Evolutionary conservation across 768 basidiomycete species (phyloP), one percentile per base, ranked within the genome.

Genomic region (Jaapia argillacea): DNA sequence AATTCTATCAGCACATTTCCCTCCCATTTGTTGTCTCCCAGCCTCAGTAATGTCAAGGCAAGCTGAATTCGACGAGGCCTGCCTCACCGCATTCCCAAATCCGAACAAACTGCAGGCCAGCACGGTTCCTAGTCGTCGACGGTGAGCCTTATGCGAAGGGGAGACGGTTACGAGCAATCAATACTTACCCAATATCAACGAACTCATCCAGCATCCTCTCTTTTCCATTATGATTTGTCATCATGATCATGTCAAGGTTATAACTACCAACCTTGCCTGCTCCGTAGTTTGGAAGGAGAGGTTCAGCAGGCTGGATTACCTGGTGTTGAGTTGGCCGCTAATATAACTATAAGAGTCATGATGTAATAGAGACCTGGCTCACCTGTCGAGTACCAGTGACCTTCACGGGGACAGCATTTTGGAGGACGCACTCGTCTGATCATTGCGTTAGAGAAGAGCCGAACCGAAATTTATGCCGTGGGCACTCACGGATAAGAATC

Each of bases 231-330:
- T 66, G 51, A 10, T 60, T 21, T 13, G 54, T 36, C 64, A 71
- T 65, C 72, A 75, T 71, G 41, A 61, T 64, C 33, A 74, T 40
- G 44, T 75, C 74, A 39, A 65, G 64, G 24, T 67, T 54, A 46
- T 74, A 73, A 23, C 57, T 56, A 4, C 64, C 54, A 26, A 66
- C 53, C 33, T 56, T 58, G 1, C 68, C 72, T 4, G 63, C 58
- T 14, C 70, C 71, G 42, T 65, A 73, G 51, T 73, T 74, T 4
- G 72, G 62, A 2, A 74, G 58, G 40, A 76, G 54, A 0, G 70
- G 73, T 42, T 65, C 63, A 0, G 71, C 71, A 1, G 68, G 70
- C 47, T 57, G 49, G 16, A 33, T n/a, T 33, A n/a, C 28, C 10
- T 33, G 28, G 28, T 33, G n/a, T n/a, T n/a, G n/a, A n/a, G n/a